These are phyloP conservation scores for Coniochaeta sp. DNA, from an alignment of 2,329 filamentous ascomycete species.

Conservation along the genomic window DNA sequence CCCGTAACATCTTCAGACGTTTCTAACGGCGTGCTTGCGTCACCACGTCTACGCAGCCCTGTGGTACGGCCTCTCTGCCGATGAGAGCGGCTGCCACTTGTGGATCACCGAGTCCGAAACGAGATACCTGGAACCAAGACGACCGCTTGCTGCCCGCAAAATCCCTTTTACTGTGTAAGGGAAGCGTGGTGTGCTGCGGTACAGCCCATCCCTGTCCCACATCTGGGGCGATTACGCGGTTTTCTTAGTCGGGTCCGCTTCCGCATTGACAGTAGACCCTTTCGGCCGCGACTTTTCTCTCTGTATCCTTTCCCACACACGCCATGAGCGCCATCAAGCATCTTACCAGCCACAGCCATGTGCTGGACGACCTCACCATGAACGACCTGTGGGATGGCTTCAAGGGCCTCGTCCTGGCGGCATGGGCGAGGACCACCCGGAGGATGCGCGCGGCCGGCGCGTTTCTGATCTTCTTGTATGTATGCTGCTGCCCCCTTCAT, in stretches of 20 bases:
- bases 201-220: not conserved
- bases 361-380: conserved; percentile 13
- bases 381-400: conserved; percentile 13
- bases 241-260: not conserved
- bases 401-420: conserved; percentile 13
- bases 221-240: not conserved
- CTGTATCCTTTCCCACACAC: not conserved
- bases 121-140: not conserved
- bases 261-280: not conserved
- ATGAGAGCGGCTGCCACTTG: not conserved
- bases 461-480: conserved; percentile 24
- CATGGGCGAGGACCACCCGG: conserved; percentile 25
- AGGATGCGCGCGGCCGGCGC: conserved; percentile 23
- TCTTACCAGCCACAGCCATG: conserved; percentile 6
- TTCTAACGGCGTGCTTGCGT: not conserved
- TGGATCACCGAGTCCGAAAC: not conserved
- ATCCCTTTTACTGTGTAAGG: not conserved
- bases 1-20: not conserved
- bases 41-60: not conserved
- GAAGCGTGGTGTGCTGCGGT: too few relatives aligned
- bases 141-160: not conserved
- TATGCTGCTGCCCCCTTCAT: not conserved
- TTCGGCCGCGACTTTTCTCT: not conserved
- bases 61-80: not conserved
- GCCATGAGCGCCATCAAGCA: conserved; percentile 3